These are phyloP conservation scores for Pleurotus tuoliensis DNA, from an alignment of 768 basidiomycete genomes.

Conservation along the genomic window DNA sequence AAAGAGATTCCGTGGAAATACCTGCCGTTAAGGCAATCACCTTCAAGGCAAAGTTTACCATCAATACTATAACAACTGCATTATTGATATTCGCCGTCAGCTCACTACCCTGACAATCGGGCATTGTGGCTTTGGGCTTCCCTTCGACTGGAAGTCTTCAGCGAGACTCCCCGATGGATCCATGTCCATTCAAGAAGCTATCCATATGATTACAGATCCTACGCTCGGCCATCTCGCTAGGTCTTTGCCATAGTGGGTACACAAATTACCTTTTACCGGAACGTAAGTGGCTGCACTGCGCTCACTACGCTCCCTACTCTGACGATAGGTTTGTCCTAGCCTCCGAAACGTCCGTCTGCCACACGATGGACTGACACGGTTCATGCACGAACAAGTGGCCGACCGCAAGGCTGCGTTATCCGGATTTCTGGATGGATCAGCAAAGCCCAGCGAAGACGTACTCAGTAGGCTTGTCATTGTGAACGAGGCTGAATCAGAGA, in stretches of 20 bases:
- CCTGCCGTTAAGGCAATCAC: slow-evolving; percentile 29
- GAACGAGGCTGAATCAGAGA: slow-evolving; percentile 36
- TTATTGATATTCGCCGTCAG: slow-evolving; percentile 16
- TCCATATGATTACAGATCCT: slow-evolving; percentile 28
- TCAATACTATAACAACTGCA: too few species aligned
- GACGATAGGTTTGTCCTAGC: too few species aligned
- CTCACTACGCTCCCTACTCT: too few species aligned
- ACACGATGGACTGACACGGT: slow-evolving; percentile 24
- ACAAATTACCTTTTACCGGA: slow-evolving; percentile 30
- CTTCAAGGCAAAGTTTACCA: slow-evolving; percentile 25
- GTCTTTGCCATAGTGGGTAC: slow-evolving; percentile 34
- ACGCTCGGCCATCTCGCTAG: slow-evolving; percentile 15
- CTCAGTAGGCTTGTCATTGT: slow-evolving; percentile 43
- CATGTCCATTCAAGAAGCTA: slow-evolving; percentile 34
- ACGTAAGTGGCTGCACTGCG: not conserved
- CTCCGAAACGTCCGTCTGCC: slow-evolving; percentile 23
- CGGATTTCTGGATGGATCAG: slow-evolving; percentile 1
- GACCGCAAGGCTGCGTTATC: slow-evolving; percentile 28
- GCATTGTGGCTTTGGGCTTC: slow-evolving; percentile 44
- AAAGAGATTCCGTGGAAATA: slow-evolving; percentile 22
- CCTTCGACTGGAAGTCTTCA: slow-evolving; percentile 36
- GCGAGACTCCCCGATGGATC: slow-evolving; percentile 31
- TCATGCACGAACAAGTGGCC: slow-evolving; percentile 35
- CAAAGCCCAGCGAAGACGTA: slow-evolving; percentile 21
- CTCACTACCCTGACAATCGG: slow-evolving; percentile 39